A percentile compares a stretch with the other conserved stretches of the same genome.
These are phyloP conservation scores for Taiwanofungus camphoratus DNA, from an alignment of 1,284 basidiomycete genomes.

Conservation along the genomic window DNA sequence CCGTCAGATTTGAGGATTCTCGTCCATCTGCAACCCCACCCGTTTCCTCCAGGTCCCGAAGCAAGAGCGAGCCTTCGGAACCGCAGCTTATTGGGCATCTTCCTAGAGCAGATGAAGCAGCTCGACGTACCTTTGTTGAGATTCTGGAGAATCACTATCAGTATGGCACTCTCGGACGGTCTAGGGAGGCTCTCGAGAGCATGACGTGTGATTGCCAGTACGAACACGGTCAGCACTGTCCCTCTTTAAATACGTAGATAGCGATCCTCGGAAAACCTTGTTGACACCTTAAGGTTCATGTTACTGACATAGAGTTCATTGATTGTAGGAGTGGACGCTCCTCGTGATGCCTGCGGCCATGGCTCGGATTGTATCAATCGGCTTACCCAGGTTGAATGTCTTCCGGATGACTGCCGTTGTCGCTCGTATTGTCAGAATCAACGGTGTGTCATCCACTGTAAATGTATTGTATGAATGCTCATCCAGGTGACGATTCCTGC, in stretches of 20 bases:
- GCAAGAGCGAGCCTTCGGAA: slow-evolving; percentile 25
- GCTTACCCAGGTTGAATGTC: slow-evolving; percentile 94
- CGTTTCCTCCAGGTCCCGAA: slow-evolving; percentile 17
- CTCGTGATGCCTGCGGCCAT: slow-evolving; percentile 76
- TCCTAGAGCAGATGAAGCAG: slow-evolving; percentile 69
- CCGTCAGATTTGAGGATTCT: slow-evolving; percentile 19
- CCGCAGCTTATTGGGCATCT: slow-evolving; percentile 73
- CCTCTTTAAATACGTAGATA: slow-evolving; percentile 13
- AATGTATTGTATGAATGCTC: slow-evolving; percentile 4
- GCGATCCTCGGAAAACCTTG: slow-evolving; percentile 9
- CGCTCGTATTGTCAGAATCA: slow-evolving; percentile 86
- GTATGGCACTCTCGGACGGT: slow-evolving; percentile 81
- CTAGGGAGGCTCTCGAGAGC: slow-evolving; percentile 84
- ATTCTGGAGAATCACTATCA: slow-evolving; percentile 84
- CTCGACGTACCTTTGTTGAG: slow-evolving; percentile 70
- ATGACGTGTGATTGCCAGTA: slow-evolving; percentile 91
- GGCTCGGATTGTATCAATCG: slow-evolving; percentile 95
- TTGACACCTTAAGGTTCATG: neutral
- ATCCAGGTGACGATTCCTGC: slow-evolving; percentile 3
- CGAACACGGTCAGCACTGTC: slow-evolving; percentile 64
- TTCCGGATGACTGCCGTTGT: slow-evolving; percentile 85
- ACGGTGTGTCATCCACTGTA: slow-evolving; percentile 50
- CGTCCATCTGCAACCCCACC: slow-evolving; percentile 28
- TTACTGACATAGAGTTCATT: slow-evolving; percentile 16
- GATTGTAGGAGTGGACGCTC: slow-evolving; percentile 48